Evolutionary conservation across 768 basidiomycete species (phyloP), one percentile per base, ranked within the genome.

Genomic region (Zangia roseola): DNA sequence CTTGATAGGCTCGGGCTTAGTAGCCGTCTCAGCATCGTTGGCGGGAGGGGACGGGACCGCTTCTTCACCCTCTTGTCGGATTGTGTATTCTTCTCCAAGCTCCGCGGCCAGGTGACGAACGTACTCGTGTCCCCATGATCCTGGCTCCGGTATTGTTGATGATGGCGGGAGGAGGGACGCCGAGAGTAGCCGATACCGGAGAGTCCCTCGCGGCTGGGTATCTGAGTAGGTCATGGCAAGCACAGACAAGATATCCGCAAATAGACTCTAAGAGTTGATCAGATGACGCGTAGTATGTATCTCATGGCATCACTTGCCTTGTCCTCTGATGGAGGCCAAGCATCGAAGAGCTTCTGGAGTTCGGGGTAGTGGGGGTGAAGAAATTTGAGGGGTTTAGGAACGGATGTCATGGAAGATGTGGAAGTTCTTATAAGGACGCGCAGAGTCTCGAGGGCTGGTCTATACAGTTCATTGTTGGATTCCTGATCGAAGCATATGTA

Each of bases 161-260:
- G 82, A 75, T 16, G 78, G 61, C 28, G 84, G 81, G 38, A 82
- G 80, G 41, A 87, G 74, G 16, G 86, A 80, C 9, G 84, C 81
- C 7, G 91, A 87, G 30, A 94, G 77, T 19, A 98, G 80, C 40
- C 94, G 88, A 72, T 97, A 98, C 54, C 84, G 83, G 24, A 99
- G 84, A 3, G 97, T 99, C 48, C 95, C 95, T 41, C 97, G 86
- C 34, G 93, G 92, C 72, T 97, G 86, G 16, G 92, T 94, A 71
- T 99, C 97, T 9, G 94, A 97, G 67, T 98, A 98, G 7, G 97
- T 99, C 97, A 99, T 99, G 7, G 95, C 97, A 38, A 99, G 84
- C 6, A 97, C 95, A 33, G 95, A 97, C 23, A 99, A 80, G 52
- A 99, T 97, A 60, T 97, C 94, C 21, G 94, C 94, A 64, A 98